Conservation (phyloP, 352 stramenopile genomes). For the Paralagenidium karlingii region DNA sequence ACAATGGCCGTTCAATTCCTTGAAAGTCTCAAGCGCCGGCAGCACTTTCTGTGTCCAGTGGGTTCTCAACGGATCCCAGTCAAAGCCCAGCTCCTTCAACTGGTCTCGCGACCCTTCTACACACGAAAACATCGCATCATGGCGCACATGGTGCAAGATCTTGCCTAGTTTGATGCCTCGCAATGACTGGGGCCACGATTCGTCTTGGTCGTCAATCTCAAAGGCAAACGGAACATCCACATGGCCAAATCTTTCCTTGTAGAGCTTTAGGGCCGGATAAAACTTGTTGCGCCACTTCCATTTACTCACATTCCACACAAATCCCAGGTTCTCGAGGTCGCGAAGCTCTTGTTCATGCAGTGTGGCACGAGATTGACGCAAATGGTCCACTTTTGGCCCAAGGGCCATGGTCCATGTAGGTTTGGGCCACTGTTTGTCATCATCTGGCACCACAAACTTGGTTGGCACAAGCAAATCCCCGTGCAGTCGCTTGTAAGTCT, state of each 20-base stretch:
- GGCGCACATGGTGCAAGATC: conserved; percentile 56
- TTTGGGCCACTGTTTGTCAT: conserved; percentile 1
- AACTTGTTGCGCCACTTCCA: conserved; percentile 62
- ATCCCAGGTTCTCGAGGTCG: conserved; percentile 82
- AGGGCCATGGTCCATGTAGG: not conserved
- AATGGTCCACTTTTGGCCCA: not conserved
- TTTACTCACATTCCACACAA: conserved; percentile 83
- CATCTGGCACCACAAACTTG: not conserved
- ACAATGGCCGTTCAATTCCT: conserved; percentile 5
- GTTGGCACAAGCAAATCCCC: not conserved
- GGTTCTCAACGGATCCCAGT: no score
- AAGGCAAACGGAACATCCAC: conserved; percentile 53
- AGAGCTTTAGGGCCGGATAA: conserved; percentile 35
- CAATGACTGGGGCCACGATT: conserved; percentile 32
- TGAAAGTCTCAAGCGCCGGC: conserved; percentile 7
- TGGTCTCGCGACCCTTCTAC: conserved; percentile 16
- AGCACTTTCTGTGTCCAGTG: conserved; percentile 6
- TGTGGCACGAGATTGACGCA: conserved; percentile 31
- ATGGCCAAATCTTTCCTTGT: conserved; percentile 36
- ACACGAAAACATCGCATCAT: conserved; percentile 42
- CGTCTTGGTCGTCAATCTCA: conserved; percentile 20
- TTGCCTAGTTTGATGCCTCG: conserved; percentile 42
- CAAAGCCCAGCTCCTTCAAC: conserved; percentile 45
- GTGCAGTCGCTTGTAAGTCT: not conserved
- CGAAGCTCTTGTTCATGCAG: conserved; percentile 46